Base-by-base conservation (phyloP, 179 eudicot genomes). In the Drosera spatulata region DNA sequence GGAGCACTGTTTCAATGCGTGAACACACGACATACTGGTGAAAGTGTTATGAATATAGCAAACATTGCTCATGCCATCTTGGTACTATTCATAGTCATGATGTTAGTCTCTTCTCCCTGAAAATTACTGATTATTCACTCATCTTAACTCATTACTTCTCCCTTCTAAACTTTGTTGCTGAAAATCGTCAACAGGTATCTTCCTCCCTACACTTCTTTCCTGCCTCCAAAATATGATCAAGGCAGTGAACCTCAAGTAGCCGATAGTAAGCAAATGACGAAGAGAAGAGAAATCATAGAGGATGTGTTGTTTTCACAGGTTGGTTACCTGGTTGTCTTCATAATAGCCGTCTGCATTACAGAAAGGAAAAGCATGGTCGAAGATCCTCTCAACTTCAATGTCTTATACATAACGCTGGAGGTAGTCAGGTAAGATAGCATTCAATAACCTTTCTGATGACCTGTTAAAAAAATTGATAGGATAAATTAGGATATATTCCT, bases 21-120 rank as follows among this genome's bases (percentile, higher is more conserved):
- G 2, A 85, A 85, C 60, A 62, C 96, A 37, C 73, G 96, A 41
- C 84, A 83, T 68, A 46, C 94, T 0, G 96, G 96, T 10, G 90
- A 84, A 77, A 71, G 80, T 6, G 66, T 85, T 50, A 67, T 88
- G 14, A 86, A 85, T 57, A 63, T 86, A 50, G 73, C 90, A 0
- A 63, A 73, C 33, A 15, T 88, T 59, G 62, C 85, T 15, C 67
- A 84, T 0, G 82, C 96, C 40, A 62, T 77, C 15, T 65, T 83
- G 71, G 87, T 76, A 2, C 38, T 88, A n/a, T 81, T 82, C 71
- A 68, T 78, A 58, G 63, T 77, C 6, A 75, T 85, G 85, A 85
- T 88, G 96, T 88, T 51, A 73, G 91, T 81, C 6, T 48, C n/a
- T 38, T n/a, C 6, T 37, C 3, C 39, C 59, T 8, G 10, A 22